Evolutionary conservation across 2,329 filamentous ascomycete genomes (phyloP).

Genomic region (Trichoderma guizhouense): DNA sequence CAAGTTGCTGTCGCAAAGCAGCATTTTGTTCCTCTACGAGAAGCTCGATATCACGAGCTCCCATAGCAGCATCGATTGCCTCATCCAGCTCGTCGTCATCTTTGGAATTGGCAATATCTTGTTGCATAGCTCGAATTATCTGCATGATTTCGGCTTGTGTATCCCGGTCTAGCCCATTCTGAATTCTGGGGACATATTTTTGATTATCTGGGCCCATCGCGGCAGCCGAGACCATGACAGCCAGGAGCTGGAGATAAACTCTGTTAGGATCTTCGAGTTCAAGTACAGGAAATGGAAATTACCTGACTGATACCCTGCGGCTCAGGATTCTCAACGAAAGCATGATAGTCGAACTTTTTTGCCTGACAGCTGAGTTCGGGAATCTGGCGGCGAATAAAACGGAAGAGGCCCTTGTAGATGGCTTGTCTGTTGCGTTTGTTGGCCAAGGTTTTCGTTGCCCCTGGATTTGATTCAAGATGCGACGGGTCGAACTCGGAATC

Average conservation of each 20-base stretch:
- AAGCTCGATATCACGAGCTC: conserved; percentile 51
- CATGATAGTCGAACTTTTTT: conserved; percentile 54
- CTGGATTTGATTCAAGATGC: conserved; percentile 48
- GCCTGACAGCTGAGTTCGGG: conserved; percentile 51
- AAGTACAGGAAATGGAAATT: conserved; percentile 23
- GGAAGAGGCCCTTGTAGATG: conserved; percentile 52
- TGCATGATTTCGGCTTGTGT: conserved; percentile 46
- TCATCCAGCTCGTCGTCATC: conserved; percentile 40
- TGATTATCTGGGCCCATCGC: conserved; percentile 56
- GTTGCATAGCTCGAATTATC: conserved; percentile 42
- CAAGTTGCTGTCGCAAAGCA: conserved; percentile 48
- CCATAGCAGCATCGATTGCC: conserved; percentile 39
- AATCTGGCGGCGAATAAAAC: conserved; percentile 53
- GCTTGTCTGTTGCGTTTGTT: conserved; percentile 52
- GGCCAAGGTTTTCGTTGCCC: conserved; percentile 43
- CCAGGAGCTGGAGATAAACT: conserved; percentile 51
- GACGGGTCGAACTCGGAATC: conserved; percentile 54
- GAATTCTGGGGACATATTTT: conserved; percentile 49
- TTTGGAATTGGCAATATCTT: conserved; percentile 35
- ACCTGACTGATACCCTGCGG: conserved; percentile 53
- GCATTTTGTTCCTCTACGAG: conserved; percentile 56
- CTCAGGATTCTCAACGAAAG: conserved; percentile 55
- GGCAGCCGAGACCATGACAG: conserved; percentile 59
- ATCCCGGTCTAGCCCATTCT: conserved; percentile 39
- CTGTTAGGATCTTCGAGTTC: background rate